phyloP scores from a whole-genome alignment of 2,329 filamentous ascomycete species.

The Graphium sp. region DNA sequence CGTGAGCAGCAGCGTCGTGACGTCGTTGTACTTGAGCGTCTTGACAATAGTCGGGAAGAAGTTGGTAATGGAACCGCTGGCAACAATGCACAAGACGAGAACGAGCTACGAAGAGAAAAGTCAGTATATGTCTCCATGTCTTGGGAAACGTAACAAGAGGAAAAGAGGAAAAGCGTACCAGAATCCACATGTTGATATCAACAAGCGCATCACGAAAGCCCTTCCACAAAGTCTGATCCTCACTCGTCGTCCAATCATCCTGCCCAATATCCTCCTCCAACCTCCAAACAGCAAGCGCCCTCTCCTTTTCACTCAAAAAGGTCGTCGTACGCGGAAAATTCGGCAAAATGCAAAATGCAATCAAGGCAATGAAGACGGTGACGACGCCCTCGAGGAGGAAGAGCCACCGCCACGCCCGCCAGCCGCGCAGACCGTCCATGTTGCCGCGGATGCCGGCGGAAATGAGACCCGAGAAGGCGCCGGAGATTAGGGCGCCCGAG shows the following conservation, averaged over 20 bases:
- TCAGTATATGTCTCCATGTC: too few relatives aligned
- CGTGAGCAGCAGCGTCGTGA: constrained; percentile 44
- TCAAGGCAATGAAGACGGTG: constrained; percentile 16
- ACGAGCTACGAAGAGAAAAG: constrained; percentile 25
- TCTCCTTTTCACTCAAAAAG: constrained; percentile 13
- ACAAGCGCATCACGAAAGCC: constrained; percentile 37
- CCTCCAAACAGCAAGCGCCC: constrained; percentile 39
- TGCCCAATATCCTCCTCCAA: constrained; percentile 48
- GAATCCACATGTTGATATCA: constrained; percentile 42
- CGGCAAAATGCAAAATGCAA: constrained; percentile 15
- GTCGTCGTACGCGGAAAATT: constrained; percentile 25
- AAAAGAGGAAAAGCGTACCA: constrained; percentile 19
- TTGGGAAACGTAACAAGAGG: too few relatives aligned
- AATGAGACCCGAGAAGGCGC: constrained; percentile 51
- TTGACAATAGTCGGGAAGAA: constrained; percentile 57
- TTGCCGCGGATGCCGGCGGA: constrained; percentile 44
- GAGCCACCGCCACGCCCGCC: constrained; percentile 40
- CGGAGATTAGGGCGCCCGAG: constrained; percentile 47
- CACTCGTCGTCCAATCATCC: constrained; percentile 40
- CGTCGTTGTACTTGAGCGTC: constrained; percentile 45
- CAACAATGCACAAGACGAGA: constrained; percentile 38
- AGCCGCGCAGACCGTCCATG: constrained; percentile 31
- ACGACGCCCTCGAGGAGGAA: constrained; percentile 50
- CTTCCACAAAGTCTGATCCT: constrained; percentile 35
- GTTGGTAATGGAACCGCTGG: constrained; percentile 43